Conservation (phyloP, 83 land plant genomes). For the Thuja plicata region DNA sequence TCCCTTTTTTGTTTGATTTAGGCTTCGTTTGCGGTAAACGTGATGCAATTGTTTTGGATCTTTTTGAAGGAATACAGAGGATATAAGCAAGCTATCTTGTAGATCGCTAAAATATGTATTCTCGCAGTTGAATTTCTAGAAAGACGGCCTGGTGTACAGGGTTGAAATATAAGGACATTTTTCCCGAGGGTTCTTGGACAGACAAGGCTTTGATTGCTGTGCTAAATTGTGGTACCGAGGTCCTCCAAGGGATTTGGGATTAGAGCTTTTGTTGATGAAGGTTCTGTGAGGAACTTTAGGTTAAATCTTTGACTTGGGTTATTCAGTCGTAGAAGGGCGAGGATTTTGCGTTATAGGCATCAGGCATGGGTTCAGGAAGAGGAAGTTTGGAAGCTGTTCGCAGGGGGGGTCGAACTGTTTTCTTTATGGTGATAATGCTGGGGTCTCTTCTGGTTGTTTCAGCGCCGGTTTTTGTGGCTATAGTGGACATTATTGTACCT, state of each 20-base stretch:
- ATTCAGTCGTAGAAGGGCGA: background rate
- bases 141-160: background rate
- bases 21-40: background rate
- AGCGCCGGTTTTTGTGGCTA: constrained; percentile 69
- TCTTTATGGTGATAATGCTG: constrained; percentile 77
- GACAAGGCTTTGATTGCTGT: background rate
- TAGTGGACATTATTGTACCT: constrained; percentile 59
- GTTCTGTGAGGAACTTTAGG: background rate
- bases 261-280: background rate
- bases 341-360: background rate
- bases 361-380: constrained; percentile 24
- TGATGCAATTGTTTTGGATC: background rate
- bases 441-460: constrained; percentile 67
- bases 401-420: constrained; percentile 59
- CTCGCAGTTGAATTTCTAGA: background rate
- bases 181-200: background rate
- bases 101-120: background rate
- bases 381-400: constrained; percentile 41
- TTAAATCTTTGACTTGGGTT: background rate
- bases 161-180: background rate
- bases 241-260: background rate
- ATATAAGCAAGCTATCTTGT: background rate
- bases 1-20: background rate
- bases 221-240: background rate
- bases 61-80: background rate